Evolutionary conservation across 2,329 filamentous ascomycete genomes (phyloP), one percentile per base, ranked within the genome.

Genomic region (Phyllosticta citriasiana): DNA sequence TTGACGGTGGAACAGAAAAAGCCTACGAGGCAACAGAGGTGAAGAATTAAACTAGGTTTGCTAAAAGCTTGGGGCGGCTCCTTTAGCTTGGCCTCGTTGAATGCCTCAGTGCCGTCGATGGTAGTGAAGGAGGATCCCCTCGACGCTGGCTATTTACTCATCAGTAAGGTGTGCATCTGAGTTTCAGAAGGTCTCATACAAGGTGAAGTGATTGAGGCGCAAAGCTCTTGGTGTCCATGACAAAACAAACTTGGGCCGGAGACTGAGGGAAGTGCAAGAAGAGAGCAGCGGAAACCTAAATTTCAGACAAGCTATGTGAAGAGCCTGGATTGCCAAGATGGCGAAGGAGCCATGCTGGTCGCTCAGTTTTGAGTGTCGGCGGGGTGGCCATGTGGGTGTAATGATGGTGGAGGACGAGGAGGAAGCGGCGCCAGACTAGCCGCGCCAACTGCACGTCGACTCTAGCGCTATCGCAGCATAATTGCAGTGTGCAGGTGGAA

Each of bases 51-150:
- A 19, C 67, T 64, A 53, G 61, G 61, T 8, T 22, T 19, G 47
- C 61, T 64, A 59, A 69, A 68, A 5, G 57, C 55, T 2, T 35
- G 59, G 1, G 79, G 76, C 8, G 79, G 78, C 66, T 84, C 82
- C 70, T 80, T 79, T 67, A 81, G 67, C 70, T 80, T 75, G 24
- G 82, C 82, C 70, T 84, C 79, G 65, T 80, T 77, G 70, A 78
- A 83, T 57, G 80, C 80, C 65, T 81, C 79, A 65, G 78, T 79
- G 63, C 82, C 82, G 25, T 68, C 74, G 66, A 83, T 74, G 62
- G 80, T 73, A 65, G 77, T 80, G 65, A 77, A 40, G 47, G 59
- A 54, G n/a, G 55, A 53, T 53, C 51, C 51, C 12, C 12, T 53
- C 51, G 51, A 47, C 16, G 40, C 40, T n/a, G 40, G 40, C 40